phyloP scores from a whole-genome alignment of 2,329 filamentous ascomycete genomes.

The Stemphylium beticola region DNA sequence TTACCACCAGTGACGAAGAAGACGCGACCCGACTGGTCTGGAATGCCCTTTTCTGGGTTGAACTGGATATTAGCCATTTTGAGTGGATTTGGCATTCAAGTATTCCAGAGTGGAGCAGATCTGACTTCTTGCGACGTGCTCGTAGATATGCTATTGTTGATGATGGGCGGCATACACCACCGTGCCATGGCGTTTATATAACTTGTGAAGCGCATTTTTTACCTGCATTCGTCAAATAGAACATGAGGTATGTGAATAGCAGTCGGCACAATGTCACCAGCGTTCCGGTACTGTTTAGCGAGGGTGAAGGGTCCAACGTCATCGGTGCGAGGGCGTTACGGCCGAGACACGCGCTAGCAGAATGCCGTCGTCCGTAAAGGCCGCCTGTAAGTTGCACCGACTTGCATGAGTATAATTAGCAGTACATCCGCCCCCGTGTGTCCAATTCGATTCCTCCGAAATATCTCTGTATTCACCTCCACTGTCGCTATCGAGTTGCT shows the following conservation, averaged over 20 bases:
- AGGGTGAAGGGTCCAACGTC: no score
- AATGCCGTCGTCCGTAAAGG: not conserved
- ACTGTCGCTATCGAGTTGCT: no score
- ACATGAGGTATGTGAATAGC: not conserved
- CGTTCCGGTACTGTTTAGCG: no score
- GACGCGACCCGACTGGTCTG: constrained; percentile 9
- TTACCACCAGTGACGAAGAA: constrained; percentile 22
- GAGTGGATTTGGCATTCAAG: not conserved
- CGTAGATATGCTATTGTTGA: not conserved
- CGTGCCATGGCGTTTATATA: not conserved
- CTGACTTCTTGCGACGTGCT: not conserved
- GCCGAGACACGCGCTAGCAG: no score
- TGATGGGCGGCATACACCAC: not conserved
- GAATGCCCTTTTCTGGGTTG: constrained; percentile 12
- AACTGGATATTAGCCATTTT: constrained; percentile 4
- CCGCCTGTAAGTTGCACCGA: not conserved
- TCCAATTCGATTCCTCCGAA: no score
- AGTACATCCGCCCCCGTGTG: no score
- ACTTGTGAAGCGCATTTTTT: not conserved
- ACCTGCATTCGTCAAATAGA: not conserved
- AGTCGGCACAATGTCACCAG: not conserved
- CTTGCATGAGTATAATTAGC: not conserved
- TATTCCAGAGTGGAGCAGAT: no score
- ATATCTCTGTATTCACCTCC: no score
- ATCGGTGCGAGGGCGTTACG: no score